Conservation (phyloP, 1,284 basidiomycete genomes). For the Dichomitus squalens region DNA sequence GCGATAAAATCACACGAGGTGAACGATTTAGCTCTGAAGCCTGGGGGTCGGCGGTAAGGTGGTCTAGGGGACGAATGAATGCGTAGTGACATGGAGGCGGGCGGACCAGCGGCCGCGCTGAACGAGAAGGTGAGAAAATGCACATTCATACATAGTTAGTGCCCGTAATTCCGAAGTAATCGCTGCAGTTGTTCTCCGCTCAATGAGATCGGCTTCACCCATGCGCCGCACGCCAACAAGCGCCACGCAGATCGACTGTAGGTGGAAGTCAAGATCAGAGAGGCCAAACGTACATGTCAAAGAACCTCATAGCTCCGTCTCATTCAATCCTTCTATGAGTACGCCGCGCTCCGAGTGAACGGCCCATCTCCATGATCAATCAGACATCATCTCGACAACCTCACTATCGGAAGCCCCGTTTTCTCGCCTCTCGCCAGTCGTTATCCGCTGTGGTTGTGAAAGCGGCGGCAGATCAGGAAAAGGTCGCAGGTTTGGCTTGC, state of each 20-base stretch:
- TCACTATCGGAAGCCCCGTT: conserved; percentile 8
- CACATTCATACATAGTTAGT: neutral
- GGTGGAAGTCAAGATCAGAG: conserved; percentile 3
- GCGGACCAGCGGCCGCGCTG: neutral
- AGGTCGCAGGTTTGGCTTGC: conserved; percentile 5
- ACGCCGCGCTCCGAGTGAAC: neutral
- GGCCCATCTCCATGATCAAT: conserved; percentile 12
- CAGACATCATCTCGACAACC: conserved; percentile 23
- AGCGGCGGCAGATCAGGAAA: conserved; percentile 21
- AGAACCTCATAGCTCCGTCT: conserved; percentile 8
- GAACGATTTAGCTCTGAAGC: neutral
- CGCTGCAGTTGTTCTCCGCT: neutral
- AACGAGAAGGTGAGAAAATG: neutral
- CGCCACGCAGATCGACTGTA: conserved; percentile 8
- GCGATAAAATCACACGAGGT: conserved; percentile 22
- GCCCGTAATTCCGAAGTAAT: neutral
- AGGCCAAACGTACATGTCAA: neutral
- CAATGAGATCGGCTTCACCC: neutral
- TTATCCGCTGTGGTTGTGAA: conserved; percentile 16
- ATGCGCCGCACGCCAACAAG: neutral
- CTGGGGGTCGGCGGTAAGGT: neutral
- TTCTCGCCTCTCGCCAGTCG: neutral
- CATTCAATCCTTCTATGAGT: neutral
- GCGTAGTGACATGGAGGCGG: neutral
- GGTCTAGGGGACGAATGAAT: neutral